A percentile compares a stretch with the other conserved stretches of the same genome.
Conservation (phyloP, 495 filamentous ascomycete species). For the Durotheca rogersii region DNA sequence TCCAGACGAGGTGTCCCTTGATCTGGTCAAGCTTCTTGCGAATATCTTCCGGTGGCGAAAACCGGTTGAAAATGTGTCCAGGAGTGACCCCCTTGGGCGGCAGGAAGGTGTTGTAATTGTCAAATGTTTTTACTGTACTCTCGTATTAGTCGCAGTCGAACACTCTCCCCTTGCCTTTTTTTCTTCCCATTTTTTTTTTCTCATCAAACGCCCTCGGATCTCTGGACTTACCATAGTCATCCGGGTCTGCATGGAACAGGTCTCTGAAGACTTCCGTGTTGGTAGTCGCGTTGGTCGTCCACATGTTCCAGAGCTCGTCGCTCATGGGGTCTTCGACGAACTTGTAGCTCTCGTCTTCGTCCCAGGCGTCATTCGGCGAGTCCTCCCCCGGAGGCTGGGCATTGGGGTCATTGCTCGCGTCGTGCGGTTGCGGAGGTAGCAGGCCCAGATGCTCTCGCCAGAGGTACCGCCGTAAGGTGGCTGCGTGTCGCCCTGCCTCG, state of each 20-base stretch:
- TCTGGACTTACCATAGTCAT: slow-evolving; percentile 66
- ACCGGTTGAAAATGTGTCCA: slow-evolving; percentile 81
- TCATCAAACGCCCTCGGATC: no score
- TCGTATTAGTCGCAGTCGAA: slow-evolving; percentile 13
- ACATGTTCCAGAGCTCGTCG: slow-evolving; percentile 80
- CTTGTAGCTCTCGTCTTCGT: slow-evolving; percentile 64
- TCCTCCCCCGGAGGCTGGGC: slow-evolving; percentile 73
- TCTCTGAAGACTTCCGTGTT: slow-evolving; percentile 86
- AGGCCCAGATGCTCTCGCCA: slow-evolving; percentile 94
- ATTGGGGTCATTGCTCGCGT: slow-evolving; percentile 72
- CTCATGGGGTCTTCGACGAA: slow-evolving; percentile 80
- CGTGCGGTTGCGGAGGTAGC: slow-evolving; percentile 68
- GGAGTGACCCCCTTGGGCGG: slow-evolving; percentile 68
- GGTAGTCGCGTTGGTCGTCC: slow-evolving; percentile 71
- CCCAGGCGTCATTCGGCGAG: slow-evolving; percentile 66
- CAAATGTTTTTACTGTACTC: slow-evolving; percentile 71
- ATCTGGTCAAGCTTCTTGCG: slow-evolving; percentile 73
- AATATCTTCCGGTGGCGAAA: slow-evolving; percentile 67
- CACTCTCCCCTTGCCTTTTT: no score
- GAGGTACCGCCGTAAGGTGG: slow-evolving; percentile 78
- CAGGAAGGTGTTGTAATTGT: slow-evolving; percentile 80
- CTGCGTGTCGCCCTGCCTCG: slow-evolving; percentile 71
- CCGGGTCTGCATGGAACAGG: slow-evolving; percentile 90
- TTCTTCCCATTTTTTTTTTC: no score
- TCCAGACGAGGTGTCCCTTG: slow-evolving; percentile 92